These are phyloP conservation scores for Aspergillus egyptiacus DNA, from an alignment of 495 filamentous ascomycete species.

Conservation along the genomic window DNA sequence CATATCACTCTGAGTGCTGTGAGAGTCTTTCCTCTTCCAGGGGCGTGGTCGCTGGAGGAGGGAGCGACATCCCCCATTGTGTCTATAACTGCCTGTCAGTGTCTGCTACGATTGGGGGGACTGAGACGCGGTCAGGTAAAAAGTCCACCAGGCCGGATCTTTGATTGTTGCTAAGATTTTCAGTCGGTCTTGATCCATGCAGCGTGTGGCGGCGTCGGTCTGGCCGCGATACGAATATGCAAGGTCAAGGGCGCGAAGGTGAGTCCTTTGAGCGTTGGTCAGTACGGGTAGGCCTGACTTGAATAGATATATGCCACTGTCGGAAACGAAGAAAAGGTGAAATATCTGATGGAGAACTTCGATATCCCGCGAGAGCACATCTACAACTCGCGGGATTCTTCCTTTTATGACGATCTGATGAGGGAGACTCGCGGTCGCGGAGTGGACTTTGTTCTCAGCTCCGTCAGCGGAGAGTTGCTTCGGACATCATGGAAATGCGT, in stretches of 20 bases:
- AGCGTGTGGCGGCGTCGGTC: constrained; percentile 23
- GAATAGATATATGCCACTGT: constrained; percentile 39
- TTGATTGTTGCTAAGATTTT: background rate
- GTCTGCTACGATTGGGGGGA: constrained; percentile 23
- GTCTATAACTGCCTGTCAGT: constrained; percentile 34
- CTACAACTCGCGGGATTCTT: constrained; percentile 42
- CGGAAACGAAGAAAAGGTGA: constrained; percentile 34
- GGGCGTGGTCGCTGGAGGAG: constrained; percentile 22
- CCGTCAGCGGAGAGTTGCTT: constrained; percentile 42
- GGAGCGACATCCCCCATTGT: constrained; percentile 38
- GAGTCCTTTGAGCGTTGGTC: background rate
- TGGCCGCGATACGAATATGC: constrained; percentile 15
- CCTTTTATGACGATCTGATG: constrained; percentile 41
- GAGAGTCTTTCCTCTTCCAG: constrained; percentile 20
- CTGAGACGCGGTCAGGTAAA: constrained; percentile 9
- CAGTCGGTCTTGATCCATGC: constrained; percentile 24
- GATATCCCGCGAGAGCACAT: constrained; percentile 39
- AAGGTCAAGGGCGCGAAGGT: constrained; percentile 8
- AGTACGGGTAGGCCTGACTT: constrained; percentile 18
- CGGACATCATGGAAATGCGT: constrained; percentile 48
- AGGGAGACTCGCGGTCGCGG: constrained; percentile 41
- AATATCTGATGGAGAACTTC: constrained; percentile 27
- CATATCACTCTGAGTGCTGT: background rate
- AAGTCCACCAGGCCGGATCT: background rate
- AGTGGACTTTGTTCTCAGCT: constrained; percentile 48